Evolutionary conservation across 1,139 yeast species (phyloP).

Genomic region (Blastobotrys illinoisensis): DNA sequence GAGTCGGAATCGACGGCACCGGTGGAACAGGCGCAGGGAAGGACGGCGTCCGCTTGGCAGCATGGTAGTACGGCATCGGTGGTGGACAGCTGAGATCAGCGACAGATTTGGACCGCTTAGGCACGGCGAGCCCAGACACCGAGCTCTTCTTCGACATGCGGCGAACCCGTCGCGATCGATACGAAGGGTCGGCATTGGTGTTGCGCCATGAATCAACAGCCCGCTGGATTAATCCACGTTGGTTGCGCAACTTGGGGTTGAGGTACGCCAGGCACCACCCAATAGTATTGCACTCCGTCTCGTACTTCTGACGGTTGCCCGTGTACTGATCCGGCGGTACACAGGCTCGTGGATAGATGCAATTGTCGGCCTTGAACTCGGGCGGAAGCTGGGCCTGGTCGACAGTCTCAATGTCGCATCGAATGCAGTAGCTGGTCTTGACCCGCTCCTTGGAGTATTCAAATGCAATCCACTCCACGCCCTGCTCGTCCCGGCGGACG

Average conservation of each 20-base stretch:
- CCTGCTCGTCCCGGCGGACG: slow-evolving; percentile 28
- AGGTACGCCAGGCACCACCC: slow-evolving; percentile 42
- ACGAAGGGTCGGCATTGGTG: slow-evolving; percentile 38
- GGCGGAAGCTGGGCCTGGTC: slow-evolving; percentile 25
- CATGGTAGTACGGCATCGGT: background rate
- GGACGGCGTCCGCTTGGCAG: slow-evolving; percentile 2
- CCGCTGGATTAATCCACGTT: slow-evolving; percentile 43
- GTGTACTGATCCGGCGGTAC: slow-evolving; percentile 37
- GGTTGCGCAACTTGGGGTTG: slow-evolving; percentile 38
- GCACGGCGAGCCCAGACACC: slow-evolving; percentile 1
- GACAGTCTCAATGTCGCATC: slow-evolving; percentile 34
- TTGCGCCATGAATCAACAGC: slow-evolving; percentile 49
- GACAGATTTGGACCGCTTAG: slow-evolving; percentile 9
- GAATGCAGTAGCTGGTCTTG: slow-evolving; percentile 28
- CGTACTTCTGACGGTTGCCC: slow-evolving; percentile 43
- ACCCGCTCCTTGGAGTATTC: slow-evolving; percentile 33
- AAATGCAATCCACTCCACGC: slow-evolving; percentile 35
- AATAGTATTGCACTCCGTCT: slow-evolving; percentile 41
- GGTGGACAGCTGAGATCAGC: background rate
- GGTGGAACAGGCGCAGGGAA: slow-evolving; percentile 6
- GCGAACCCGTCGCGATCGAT: slow-evolving; percentile 39
- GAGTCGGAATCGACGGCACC: background rate
- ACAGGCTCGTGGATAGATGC: slow-evolving; percentile 43
- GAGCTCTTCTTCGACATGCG: slow-evolving; percentile 22
- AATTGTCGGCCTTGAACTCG: slow-evolving; percentile 37